These are phyloP conservation scores for Podaxis sp. DNA, from an alignment of 768 basidiomycete genomes.

Conservation along the genomic window DNA sequence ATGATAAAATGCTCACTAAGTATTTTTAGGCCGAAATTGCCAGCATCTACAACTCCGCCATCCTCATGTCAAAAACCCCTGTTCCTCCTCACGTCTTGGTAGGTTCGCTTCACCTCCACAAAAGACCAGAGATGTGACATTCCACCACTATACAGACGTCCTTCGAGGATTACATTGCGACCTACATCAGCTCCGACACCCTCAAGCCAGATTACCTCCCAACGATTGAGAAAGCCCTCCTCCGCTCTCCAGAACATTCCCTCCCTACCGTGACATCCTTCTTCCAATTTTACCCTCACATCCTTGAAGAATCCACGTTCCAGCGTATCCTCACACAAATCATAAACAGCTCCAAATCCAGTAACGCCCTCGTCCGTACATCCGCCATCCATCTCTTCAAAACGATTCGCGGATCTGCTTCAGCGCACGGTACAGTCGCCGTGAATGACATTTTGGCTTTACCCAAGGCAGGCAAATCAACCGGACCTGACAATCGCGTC, in stretches of 20 bases:
- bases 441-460: conserved; percentile 70
- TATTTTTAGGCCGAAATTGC: conserved; percentile 53
- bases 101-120: conserved; percentile 21
- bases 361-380: conserved; percentile 57
- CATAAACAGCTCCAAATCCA: conserved; percentile 74
- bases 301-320: conserved; percentile 48
- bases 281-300: conserved; percentile 51
- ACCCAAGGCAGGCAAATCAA: conserved; percentile 81
- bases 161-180: conserved; percentile 61
- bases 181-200: conserved; percentile 49
- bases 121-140: background rate
- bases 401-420: conserved; percentile 29
- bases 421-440: conserved; percentile 26
- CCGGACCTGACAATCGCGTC: conserved; percentile 83
- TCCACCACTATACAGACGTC: conserved; percentile 37
- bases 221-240: conserved; percentile 73
- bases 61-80: conserved; percentile 67
- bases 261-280: conserved; percentile 62
- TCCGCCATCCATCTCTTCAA: conserved; percentile 62
- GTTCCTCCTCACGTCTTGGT: conserved; percentile 64
- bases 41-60: conserved; percentile 52
- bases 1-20: conserved; percentile 3
- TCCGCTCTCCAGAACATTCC: conserved; percentile 80
- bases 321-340: conserved; percentile 55
- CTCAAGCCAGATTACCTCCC: conserved; percentile 61